Evolutionary conservation across 768 basidiomycete species (phyloP).

Genomic region (Lactarius quietus): DNA sequence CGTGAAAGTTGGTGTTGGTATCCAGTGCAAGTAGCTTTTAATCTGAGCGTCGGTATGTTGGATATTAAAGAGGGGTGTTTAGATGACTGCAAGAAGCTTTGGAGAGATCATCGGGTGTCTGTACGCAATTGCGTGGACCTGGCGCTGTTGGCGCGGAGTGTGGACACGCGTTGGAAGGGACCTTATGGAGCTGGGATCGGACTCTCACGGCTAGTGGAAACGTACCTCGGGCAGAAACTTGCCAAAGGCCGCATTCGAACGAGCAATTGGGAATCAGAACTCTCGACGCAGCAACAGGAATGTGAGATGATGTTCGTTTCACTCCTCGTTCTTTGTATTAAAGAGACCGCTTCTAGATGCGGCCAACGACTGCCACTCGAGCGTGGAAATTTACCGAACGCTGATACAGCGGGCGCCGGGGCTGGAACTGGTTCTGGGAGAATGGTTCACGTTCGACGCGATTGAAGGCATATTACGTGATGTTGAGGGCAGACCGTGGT

Average conservation of each 20-base stretch:
- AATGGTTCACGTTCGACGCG: constrained; percentile 57
- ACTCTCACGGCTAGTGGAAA: constrained; percentile 59
- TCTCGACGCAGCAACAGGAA: constrained; percentile 48
- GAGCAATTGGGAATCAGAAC: constrained; percentile 64
- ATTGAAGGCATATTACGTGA: constrained; percentile 46
- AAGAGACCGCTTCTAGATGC: constrained; percentile 47
- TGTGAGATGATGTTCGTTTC: constrained; percentile 44
- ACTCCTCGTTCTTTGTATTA: background rate
- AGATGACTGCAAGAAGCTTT: constrained; percentile 71
- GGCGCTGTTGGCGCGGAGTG: constrained; percentile 61
- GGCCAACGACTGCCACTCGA: constrained; percentile 67
- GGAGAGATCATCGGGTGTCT: constrained; percentile 41
- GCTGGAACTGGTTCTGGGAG: constrained; percentile 36
- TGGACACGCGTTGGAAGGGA: constrained; percentile 71
- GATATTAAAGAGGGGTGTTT: constrained; percentile 1
- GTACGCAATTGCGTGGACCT: constrained; percentile 62
- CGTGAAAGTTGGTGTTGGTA: constrained; percentile 69
- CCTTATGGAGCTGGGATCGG: constrained; percentile 58
- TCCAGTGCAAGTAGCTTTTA: constrained; percentile 48
- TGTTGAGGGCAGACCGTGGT: constrained; percentile 41
- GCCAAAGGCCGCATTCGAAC: constrained; percentile 57
- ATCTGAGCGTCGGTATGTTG: background rate
- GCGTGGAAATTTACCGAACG: constrained; percentile 48
- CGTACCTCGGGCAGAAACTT: constrained; percentile 51
- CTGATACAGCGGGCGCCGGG: constrained; percentile 43